Evolutionary conservation across 2,329 filamentous ascomycete species (phyloP), one percentile per base, ranked within the genome.

Genomic region (Aotearoamyces nothofagi): DNA sequence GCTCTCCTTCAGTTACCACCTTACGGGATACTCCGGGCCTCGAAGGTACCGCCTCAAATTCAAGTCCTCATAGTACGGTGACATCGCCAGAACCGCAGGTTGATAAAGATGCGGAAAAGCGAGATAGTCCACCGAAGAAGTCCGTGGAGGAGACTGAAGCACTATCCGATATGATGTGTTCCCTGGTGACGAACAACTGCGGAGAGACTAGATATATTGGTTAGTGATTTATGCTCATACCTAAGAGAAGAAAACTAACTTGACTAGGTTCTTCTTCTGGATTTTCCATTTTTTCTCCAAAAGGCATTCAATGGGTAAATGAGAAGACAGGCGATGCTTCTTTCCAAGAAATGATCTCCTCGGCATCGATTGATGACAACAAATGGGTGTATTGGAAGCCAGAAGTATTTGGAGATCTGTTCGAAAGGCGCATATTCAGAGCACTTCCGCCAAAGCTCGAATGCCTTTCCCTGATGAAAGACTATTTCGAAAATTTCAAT

Each of bases 401-500:
- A n/a, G 86, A 96, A 49, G 78, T 96, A 14, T 96, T 96, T 52
- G 72, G 78, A 27, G 87, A 96, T 50, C 69, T 98, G 12, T 96
- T 96, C 56, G 72, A 75, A 30, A 74, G 86, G 20, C 76, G 77
- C 10, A 67, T 93, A 15, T 94, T 87, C 61, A 78, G 78, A 35
- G 77, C 74, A 10, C 55, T 96, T 17, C 90, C 90, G 3, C 63
- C 80, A 1, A 92, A 92, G 52, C 64, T 74, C n/a, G 86, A 94
- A 55, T 82, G 84, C 1, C 53, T 92, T 36, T 92, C 83, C 2
- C 59, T 96, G 20, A 69, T 94, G 35, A 83, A 79, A 52, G 90
- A 98, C 52, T 98, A 78, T 47, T 98, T 98, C 41, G 82, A 92
- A 46, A 94, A 94, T 55, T 96, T 98, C 65, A 98, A 98, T 59